phyloP scores from a whole-genome alignment of 805 yeast species.

The Ogataea methanolica region DNA sequence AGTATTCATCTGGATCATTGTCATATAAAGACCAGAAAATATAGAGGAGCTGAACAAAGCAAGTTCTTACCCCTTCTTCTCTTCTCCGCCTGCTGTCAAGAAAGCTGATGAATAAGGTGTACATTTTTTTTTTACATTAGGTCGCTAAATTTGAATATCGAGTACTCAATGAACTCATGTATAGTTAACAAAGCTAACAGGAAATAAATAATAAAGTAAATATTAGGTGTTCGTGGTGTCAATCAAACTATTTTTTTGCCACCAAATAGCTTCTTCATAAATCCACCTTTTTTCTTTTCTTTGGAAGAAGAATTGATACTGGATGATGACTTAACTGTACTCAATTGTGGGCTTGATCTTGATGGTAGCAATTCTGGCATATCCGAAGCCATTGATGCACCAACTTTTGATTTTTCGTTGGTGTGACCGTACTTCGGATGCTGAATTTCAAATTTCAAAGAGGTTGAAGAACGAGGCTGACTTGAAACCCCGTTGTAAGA shows the following conservation, averaged over 20 bases:
- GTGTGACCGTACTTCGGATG: constrained; percentile 16
- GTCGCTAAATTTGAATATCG: no score
- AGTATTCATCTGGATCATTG: no score
- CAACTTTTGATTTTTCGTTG: background rate
- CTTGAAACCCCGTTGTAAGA: constrained; percentile 10
- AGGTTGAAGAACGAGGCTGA: constrained; percentile 16
- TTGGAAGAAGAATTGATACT: background rate
- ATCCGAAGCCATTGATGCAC: background rate
- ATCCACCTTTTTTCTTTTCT: constrained; percentile 11
- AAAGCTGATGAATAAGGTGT: no score
- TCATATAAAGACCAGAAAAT: no score
- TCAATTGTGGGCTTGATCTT: constrained; percentile 5
- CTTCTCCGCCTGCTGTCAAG: no score
- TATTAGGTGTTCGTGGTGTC: no score
- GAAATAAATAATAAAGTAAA: no score
- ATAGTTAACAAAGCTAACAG: no score
- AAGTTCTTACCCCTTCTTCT: no score
- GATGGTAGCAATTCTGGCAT: background rate
- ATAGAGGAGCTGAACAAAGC: no score
- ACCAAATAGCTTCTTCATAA: constrained; percentile 19
- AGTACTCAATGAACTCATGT: no score
- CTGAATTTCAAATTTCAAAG: constrained; percentile 19
- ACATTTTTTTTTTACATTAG: no score
- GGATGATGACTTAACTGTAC: constrained; percentile 4
- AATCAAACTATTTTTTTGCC: constrained; percentile 5